These are phyloP conservation scores for Hymenoscyphus repandus DNA, from an alignment of 2,329 filamentous ascomycete species.

Conservation along the genomic window DNA sequence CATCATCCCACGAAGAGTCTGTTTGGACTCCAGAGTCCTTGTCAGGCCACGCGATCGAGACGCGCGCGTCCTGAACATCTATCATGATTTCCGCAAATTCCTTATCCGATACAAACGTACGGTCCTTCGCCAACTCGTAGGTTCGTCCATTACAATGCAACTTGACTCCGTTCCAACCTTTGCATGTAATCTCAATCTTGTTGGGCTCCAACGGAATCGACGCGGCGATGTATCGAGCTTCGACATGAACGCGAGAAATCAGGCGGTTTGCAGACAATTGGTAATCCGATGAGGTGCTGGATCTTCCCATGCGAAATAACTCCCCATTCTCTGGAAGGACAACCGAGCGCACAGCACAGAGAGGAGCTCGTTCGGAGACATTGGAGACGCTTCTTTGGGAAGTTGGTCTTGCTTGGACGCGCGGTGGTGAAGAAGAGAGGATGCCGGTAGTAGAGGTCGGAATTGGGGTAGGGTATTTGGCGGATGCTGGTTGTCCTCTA, in stretches of 20 bases:
- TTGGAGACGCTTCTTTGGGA: constrained; percentile 57
- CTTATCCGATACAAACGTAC: constrained; percentile 85
- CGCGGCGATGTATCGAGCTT: constrained; percentile 75
- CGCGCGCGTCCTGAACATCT: constrained; percentile 87
- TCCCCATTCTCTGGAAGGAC: constrained; percentile 79
- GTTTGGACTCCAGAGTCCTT: constrained; percentile 37
- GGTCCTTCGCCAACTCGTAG: constrained; percentile 81
- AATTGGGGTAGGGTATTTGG: constrained; percentile 84
- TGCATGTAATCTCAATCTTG: constrained; percentile 82
- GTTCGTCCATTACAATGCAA: constrained; percentile 85
- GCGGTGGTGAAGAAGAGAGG: constrained; percentile 78
- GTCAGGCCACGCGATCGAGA: constrained; percentile 82
- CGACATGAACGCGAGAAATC: constrained; percentile 89
- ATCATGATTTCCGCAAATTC: constrained; percentile 88
- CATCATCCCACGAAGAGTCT: constrained; percentile 66
- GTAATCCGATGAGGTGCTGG: constrained; percentile 91
- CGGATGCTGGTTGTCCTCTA: constrained; percentile 27
- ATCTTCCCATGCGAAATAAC: constrained; percentile 79
- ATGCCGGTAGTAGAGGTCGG: constrained; percentile 93
- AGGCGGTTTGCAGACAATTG: constrained; percentile 88
- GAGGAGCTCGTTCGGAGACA: constrained; percentile 69
- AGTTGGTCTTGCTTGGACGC: constrained; percentile 42
- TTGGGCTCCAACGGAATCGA: constrained; percentile 63
- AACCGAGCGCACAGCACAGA: constrained; percentile 77
- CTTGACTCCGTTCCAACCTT: constrained; percentile 93